Evolutionary conservation across 2,329 filamentous ascomycete genomes (phyloP), one percentile per base, ranked within the genome.

Genomic region (Lithohypha guttulata): DNA sequence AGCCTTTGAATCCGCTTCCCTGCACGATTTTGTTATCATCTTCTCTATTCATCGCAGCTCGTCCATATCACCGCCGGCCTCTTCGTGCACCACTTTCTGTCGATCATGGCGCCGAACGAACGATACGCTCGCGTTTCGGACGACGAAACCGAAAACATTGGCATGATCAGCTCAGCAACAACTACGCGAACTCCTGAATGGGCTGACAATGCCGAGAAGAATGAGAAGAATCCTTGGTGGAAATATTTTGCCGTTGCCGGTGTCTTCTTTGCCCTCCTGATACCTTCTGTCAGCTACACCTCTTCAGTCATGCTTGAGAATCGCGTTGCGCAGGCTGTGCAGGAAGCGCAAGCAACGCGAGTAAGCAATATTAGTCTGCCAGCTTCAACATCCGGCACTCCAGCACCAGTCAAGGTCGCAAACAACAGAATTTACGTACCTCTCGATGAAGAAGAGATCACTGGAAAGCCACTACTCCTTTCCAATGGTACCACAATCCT

Each of bases 251-350:
- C 34, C 9, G 34, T 22, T 2, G 23, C 18, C n/a, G 23, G n/a
- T n/a, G 25, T 13, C 18, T 37, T 28, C 25, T 7, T 30, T 8
- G 34, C 34, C 15, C 25, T 37, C 9, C 34, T 37, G 4, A 29
- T 37, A 6, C 34, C 34, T 4, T 23, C 34, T 19, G 34, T 37
- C 17, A 19, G 34, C 13, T 37, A 29, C 25, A 37, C 34, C 15
- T 29, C 34, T 5, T 29, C 34, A 6, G 34, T 37, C 17, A 28
- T 37, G 23, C 34, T 37, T 7, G 34, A 37, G 15, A 14, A 25
- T 13, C 34, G 34, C 10, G 34, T 37, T 11, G 15, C 23, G 6
- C n/a, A 23, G 9, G 34, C 34, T 6, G 25, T 37, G 14, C 34
- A 37, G 21, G 13, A 28, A 37, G 34, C 34, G 8, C 23, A 34